Evolutionary conservation across 352 stramenopile genomes (phyloP).

Genomic region (Stephanocyclus meneghinianus): DNA sequence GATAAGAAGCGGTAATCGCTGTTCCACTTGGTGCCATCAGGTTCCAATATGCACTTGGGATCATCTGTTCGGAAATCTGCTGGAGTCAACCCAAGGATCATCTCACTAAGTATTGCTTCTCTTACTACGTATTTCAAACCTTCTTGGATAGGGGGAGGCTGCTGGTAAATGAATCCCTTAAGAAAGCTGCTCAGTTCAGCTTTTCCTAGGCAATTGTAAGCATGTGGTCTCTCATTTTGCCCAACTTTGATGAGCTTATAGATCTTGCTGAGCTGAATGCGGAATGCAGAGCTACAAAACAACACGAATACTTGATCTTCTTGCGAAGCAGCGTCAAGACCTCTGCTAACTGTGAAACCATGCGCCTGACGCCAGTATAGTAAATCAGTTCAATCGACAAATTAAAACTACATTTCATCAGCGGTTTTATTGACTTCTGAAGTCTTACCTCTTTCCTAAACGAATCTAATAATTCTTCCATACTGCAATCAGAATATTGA

Average conservation of each 20-base stretch:
- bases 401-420: background rate
- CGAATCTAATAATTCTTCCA: slow-evolving; percentile 89
- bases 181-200: slow-evolving; percentile 34
- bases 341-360: slow-evolving; percentile 85
- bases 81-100: slow-evolving; percentile 40
- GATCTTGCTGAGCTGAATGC: slow-evolving; percentile 70
- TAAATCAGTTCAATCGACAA: background rate
- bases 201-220: slow-evolving; percentile 23
- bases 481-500: slow-evolving; percentile 89
- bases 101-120: slow-evolving; percentile 34
- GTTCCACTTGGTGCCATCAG: slow-evolving; percentile 28
- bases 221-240: background rate
- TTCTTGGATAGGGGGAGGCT: slow-evolving; percentile 20
- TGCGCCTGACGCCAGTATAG: slow-evolving; percentile 52
- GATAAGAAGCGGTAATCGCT: slow-evolving; percentile 46
- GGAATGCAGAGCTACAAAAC: slow-evolving; percentile 88
- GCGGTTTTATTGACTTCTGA: background rate
- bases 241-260: background rate
- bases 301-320: slow-evolving; percentile 89
- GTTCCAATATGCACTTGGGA: slow-evolving; percentile 56
- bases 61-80: slow-evolving; percentile 48
- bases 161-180: slow-evolving; percentile 43
- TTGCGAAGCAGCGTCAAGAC: slow-evolving; percentile 84
- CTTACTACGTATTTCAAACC: slow-evolving; percentile 44
- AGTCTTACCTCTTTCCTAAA: slow-evolving; percentile 85